Base-by-base conservation (phyloP, 805 yeast genomes). In the Maudiozyma bulderi region DNA sequence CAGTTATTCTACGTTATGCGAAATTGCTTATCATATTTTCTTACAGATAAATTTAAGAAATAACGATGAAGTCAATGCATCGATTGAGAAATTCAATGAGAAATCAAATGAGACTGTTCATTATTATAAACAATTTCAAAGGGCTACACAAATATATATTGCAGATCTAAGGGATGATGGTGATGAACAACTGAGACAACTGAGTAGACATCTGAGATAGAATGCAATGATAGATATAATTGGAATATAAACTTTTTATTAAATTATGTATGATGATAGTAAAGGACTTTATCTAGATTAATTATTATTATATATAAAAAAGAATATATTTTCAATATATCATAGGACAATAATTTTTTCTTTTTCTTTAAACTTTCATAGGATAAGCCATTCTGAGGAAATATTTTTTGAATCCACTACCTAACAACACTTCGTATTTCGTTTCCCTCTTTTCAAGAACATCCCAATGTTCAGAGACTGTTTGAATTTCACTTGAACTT, bases 111-210 rank as follows among this genome's bases (percentile, higher is more conserved):
- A 70, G 48, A 62, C 81, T 26, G 68, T 72, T 54, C 30, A 64
- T 66, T 48, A 75, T 65, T 66, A 64, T 62, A 70, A 66, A 35
- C 71, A 68, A 20, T 82, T 77, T 57, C 72, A 73, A 49, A 65
- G 65, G 2, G 64, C 66, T 20, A 54, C 75, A 40, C 69, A 68
- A 39, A 55, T 62, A 3, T 75, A 82, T 48, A 70, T 73, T 0
- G 71, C 66, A 41, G 87, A 81, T 55, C 64, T 84, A 47, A 70
- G 72, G n/a, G 62, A 68, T 30, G 87, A 82, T 54, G 71, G 69
- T 4, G 73, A 72, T 48, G 62, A 70, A 9, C 77, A 74, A 29
- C 57, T 83, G 46, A 67, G 73, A 46, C 75, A 67, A 45, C 66
- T 84, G 34, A 77, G 83, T 34, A 65, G 57, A 52, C 48, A 55